Evolutionary conservation across 1,284 basidiomycete species (phyloP).

Genomic region (Trametes polyzona): DNA sequence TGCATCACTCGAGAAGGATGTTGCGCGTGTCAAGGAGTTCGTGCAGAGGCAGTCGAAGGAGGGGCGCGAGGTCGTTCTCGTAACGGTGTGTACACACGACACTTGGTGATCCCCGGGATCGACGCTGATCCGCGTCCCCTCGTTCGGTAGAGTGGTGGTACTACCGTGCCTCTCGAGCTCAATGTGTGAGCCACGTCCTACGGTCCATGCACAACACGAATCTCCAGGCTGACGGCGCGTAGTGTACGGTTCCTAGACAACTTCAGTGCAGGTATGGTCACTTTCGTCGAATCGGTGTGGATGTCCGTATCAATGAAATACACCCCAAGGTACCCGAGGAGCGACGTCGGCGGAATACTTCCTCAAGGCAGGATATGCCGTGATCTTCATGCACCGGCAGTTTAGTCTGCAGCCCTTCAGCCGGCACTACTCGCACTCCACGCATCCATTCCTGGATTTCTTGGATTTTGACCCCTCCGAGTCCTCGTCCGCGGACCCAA

Average conservation of each 20-base stretch:
- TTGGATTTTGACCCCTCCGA: conserved; percentile 68
- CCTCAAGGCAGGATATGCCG: conserved; percentile 90
- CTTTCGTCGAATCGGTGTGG: not conserved
- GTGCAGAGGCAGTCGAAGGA: conserved; percentile 66
- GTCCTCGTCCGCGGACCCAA: not conserved
- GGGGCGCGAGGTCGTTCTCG: conserved; percentile 84
- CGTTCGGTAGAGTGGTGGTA: conserved; percentile 84
- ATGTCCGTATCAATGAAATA: no score
- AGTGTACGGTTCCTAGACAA: conserved; percentile 99
- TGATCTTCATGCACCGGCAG: conserved; percentile 98
- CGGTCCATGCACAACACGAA: conserved; percentile 22
- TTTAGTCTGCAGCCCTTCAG: conserved; percentile 98
- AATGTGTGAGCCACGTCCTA: conserved; percentile 79
- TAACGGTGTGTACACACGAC: conserved; percentile 72
- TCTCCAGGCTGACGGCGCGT: conserved; percentile 31
- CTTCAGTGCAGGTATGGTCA: conserved; percentile 86
- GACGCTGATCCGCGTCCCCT: conserved; percentile 12
- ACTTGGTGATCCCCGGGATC: not conserved
- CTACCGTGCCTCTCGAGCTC: conserved; percentile 93
- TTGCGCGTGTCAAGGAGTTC: conserved; percentile 68
- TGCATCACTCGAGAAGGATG: conserved; percentile 65
- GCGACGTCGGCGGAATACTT: conserved; percentile 99
- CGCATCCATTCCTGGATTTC: conserved; percentile 97
- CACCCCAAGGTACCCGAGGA: conserved; percentile 81
- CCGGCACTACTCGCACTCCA: conserved; percentile 96